Percentiles rank a stretch among this genome's conserved stretches.
phyloP scores from a whole-genome alignment of 2,329 filamentous ascomycete species.

The Fusarium pseudocircinatum region DNA sequence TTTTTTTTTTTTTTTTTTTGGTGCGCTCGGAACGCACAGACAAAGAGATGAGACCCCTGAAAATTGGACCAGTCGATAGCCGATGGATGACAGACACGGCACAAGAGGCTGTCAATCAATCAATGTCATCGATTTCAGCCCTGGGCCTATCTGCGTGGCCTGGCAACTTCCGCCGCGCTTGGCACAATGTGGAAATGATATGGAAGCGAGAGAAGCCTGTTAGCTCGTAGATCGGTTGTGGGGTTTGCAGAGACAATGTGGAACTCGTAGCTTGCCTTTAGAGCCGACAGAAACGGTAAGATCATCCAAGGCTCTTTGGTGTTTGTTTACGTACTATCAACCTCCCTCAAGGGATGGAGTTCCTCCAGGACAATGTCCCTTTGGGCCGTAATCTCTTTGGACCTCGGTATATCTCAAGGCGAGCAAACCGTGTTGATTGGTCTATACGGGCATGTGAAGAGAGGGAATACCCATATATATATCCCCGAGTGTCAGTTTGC shows the following conservation, averaged over 20 bases:
- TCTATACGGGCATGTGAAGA: neutral
- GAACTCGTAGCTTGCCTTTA: conserved; percentile 9
- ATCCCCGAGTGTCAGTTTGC: neutral
- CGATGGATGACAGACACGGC: neutral
- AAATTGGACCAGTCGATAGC: conserved; percentile 2
- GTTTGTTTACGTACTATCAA: conserved; percentile 9
- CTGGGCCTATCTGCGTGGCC: neutral
- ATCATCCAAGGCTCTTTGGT: conserved; percentile 6
- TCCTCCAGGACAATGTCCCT: conserved; percentile 6
- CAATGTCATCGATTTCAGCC: conserved; percentile 9
- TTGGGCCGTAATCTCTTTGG: neutral
- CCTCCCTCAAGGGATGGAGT: conserved; percentile 6
- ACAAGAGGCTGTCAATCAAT: conserved; percentile 14
- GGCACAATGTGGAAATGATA: conserved; percentile 9
- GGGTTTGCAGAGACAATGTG: conserved; percentile 25
- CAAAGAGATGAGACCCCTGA: conserved; percentile 3
- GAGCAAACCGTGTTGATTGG: neutral
- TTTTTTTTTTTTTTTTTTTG: neutral
- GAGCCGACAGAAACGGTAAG: conserved; percentile 16
- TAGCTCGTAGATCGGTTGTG: conserved; percentile 25
- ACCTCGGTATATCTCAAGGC: conserved; percentile 7
- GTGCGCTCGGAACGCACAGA: neutral
- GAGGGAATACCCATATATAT: neutral
- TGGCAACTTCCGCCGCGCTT: conserved; percentile 11
- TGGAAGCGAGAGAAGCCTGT: conserved; percentile 10